phyloP scores from a whole-genome alignment of 2,329 filamentous ascomycete genomes.

The Bisporella sp. region DNA sequence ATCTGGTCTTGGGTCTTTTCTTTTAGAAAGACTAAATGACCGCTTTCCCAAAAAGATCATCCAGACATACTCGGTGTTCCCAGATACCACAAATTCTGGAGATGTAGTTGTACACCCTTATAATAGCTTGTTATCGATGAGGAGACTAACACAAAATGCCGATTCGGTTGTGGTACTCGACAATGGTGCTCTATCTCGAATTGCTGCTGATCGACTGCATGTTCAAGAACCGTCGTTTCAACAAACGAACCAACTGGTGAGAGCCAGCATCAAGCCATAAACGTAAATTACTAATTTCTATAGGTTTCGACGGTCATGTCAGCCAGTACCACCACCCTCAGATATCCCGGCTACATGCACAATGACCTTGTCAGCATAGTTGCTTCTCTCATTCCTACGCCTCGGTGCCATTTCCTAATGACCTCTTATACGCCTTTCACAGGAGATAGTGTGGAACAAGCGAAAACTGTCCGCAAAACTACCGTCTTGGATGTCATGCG shows the following conservation, averaged over 20 bases:
- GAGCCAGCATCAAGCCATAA: conserved; percentile 11
- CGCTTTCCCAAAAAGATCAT: conserved; percentile 98
- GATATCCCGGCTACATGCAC: conserved; percentile 99
- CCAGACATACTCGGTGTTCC: conserved; percentile 97
- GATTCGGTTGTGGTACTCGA: conserved; percentile 97
- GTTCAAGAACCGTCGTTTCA: conserved; percentile 94
- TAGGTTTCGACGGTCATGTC: conserved; percentile 96
- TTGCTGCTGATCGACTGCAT: conserved; percentile 89
- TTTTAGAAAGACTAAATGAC: conserved; percentile 93
- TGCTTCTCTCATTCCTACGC: conserved; percentile 91
- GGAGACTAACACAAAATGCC: conserved; percentile 87
- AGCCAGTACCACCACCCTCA: conserved; percentile 88
- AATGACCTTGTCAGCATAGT: conserved; percentile 97
- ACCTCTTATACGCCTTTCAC: conserved; percentile 98
- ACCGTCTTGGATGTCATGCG: conserved; percentile 98
- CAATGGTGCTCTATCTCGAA: conserved; percentile 87
- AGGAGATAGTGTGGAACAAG: conserved; percentile 90
- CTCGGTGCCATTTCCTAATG: conserved; percentile 96
- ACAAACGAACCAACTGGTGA: conserved; percentile 90
- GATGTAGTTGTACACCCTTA: conserved; percentile 98
- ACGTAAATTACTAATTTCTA: conserved; percentile 11
- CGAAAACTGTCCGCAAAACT: conserved; percentile 95
- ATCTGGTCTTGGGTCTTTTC: conserved; percentile 89
- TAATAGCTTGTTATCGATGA: conserved; percentile 90
- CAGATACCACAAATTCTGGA: conserved; percentile 77